Conservation (phyloP, 345 rosid genomes). For the Combretum micranthum region DNA sequence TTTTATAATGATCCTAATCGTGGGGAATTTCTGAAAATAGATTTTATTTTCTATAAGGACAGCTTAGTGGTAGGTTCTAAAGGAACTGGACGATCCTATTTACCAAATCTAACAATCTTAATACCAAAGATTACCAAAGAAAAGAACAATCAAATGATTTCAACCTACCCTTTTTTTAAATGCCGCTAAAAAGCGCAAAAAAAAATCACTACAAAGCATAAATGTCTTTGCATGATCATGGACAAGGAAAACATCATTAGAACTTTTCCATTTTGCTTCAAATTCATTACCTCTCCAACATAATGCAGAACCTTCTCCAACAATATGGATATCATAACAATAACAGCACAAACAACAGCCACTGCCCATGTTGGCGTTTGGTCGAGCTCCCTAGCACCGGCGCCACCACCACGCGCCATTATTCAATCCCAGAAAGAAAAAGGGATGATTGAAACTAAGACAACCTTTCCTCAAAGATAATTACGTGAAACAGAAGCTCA, state of each 20-base stretch:
- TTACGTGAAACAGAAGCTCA: too few species aligned
- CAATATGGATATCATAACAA: slow-evolving; percentile 56
- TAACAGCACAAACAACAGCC: slow-evolving; percentile 58
- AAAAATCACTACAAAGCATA: background rate
- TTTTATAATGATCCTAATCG: too few species aligned
- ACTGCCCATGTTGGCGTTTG: slow-evolving; percentile 98
- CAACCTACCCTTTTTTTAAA: background rate
- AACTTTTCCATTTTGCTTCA: background rate
- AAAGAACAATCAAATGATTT: too few species aligned
- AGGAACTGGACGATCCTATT: too few species aligned
- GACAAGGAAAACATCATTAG: background rate
- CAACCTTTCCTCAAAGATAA: too few species aligned
- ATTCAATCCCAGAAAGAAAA: background rate
- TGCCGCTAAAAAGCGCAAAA: background rate
- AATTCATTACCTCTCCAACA: slow-evolving; percentile 39
- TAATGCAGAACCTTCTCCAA: slow-evolving; percentile 61
- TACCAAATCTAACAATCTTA: too few species aligned
- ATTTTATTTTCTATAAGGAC: too few species aligned
- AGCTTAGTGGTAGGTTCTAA: too few species aligned
- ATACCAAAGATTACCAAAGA: too few species aligned
- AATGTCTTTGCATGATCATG: background rate
- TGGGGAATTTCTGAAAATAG: too few species aligned
- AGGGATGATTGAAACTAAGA: background rate
- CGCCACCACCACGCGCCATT: slow-evolving; percentile 43
- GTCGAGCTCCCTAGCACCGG: slow-evolving; percentile 67